Evolutionary conservation across 1,139 yeast genomes (phyloP), one percentile per base, ranked within the genome.

Genomic region (Scheffersomyces insectosa): DNA sequence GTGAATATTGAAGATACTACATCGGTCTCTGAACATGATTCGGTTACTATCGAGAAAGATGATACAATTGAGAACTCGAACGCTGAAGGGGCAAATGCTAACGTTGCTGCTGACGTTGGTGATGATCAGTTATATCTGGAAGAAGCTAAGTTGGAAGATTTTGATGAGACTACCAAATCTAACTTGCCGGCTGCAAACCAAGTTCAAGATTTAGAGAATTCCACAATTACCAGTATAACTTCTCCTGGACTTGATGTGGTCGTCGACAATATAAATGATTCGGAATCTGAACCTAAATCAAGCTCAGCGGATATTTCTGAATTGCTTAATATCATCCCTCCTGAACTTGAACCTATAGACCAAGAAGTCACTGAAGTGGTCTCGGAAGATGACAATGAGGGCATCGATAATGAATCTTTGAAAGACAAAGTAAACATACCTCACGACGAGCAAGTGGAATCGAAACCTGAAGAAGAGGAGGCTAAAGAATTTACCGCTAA

Each of bases 61-160:
- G 48, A 25, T 14, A 33, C 34, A 10, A 43, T 38, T n/a, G 43
- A 36, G 11, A 31, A 30, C 5, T 57, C 53, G 29, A 59, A 37
- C 15, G n/a, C 23, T 16, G 28, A n/a, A 5, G 33, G 28, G 25
- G 39, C 27, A 12, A 12, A 12, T 10, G 40, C 12, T 4, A 31
- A 25, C 4, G 15, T 15, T 5, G 14, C 29, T 28, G 28, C 16
- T 38, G 44, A 41, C n/a, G 41, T 32, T 20, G 36, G 31, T 4
- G 29, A 28, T 12, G 39, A 44, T 37, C 38, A 38, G 5, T 14
- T 39, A 5, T 23, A 30, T 29, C 29, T 25, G 10, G 42, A 36
- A 20, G 40, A 38, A 9, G 32, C 30, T 35, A 12, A 27, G 39
- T 20, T 45, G 32, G 15, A 33, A 4, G 1, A 1, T 6, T 2